Base-by-base conservation (phyloP, 305 asterid genomes). In the Fraxinus xanthoxyloides region DNA sequence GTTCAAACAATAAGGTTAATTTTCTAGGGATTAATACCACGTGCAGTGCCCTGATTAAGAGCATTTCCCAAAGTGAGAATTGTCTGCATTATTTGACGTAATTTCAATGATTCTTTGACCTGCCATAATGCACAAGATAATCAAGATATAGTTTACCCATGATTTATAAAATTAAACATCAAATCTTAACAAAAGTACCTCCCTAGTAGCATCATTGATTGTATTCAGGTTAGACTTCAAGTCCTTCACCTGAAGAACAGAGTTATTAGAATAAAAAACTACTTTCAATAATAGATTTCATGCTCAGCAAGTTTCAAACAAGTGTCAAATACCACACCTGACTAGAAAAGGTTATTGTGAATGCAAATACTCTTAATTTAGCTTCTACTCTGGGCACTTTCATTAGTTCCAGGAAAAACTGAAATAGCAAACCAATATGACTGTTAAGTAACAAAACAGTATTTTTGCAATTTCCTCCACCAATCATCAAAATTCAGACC, bases 371-470 rank as follows among this genome's bases (percentile, higher is more conserved):
- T 90, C 99, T 87, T 85, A 96, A 90, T 89, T 96, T 96, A 89
- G 99, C 89, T 86, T 96, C 99, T 56, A 96, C 99, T 77, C 99
- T 96, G 75, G 99, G 99, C 76, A 96, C 98, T 90, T 90, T 93
- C 99, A 96, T 96, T 77, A 96, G 90, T 93, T 96, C 99, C 90
- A 92, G 80, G 92, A 96, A 94, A 82, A 96, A 96, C 99, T 96
- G 93, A 86, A 88, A 90, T 79, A 82, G 72, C 38, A 77, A n/a
- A 86, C 75, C 83, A 74, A 51, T 46, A 8, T 70, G 76, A 72
- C 75, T 17, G 79, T n/a, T 87, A 36, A 90, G 89, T 61, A 81
- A 83, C 36, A 77, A 70, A 35, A 70, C 28, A 78, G 7, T 46
- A 82, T 31, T 77, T 73, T 81, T 82, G 73, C 73, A 86, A 77